Conservation (phyloP, 2,329 filamentous ascomycete genomes). For the Dactylellina parvicollis region DNA sequence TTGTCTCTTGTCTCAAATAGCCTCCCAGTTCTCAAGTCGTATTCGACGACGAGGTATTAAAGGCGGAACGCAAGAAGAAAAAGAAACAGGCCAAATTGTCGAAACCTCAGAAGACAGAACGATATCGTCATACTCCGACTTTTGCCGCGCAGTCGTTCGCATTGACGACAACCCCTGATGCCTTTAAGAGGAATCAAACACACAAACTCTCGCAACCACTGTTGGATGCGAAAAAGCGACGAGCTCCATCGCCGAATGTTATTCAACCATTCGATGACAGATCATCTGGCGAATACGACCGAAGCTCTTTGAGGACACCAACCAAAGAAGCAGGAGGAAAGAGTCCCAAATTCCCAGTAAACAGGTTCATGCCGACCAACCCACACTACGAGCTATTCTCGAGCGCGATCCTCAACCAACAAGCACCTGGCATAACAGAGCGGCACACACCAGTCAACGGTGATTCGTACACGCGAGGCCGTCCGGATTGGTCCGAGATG, state of each 20-base stretch:
- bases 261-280: conserved; percentile 38
- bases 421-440: conserved; percentile 11
- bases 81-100: conserved; percentile 33
- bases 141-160: conserved; percentile 49
- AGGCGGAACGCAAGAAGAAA: conserved; percentile 22
- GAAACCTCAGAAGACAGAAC: conserved; percentile 27
- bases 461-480: conserved; percentile 39
- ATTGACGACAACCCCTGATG: conserved; percentile 44
- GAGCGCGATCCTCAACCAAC: conserved; percentile 35
- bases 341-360: conserved; percentile 3
- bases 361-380: conserved; percentile 23
- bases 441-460: background rate
- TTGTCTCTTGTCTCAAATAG: conserved; percentile 5
- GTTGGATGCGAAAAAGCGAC: conserved; percentile 28
- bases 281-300: conserved; percentile 49
- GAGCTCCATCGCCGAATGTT: conserved; percentile 7
- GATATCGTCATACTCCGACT: conserved; percentile 42
- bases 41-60: conserved; percentile 8
- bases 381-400: conserved; percentile 50
- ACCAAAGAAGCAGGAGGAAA: conserved; percentile 4
- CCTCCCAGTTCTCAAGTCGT: conserved; percentile 12
- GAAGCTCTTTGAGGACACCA: conserved; percentile 21
- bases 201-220: conserved; percentile 30
- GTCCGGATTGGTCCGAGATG: conserved; percentile 52
- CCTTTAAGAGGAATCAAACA: conserved; percentile 31